Percentiles rank a stretch among this genome's conserved stretches.
These are phyloP conservation scores for Conringia planisiliqua DNA, from an alignment of 345 rosid genomes.

Conservation along the genomic window DNA sequence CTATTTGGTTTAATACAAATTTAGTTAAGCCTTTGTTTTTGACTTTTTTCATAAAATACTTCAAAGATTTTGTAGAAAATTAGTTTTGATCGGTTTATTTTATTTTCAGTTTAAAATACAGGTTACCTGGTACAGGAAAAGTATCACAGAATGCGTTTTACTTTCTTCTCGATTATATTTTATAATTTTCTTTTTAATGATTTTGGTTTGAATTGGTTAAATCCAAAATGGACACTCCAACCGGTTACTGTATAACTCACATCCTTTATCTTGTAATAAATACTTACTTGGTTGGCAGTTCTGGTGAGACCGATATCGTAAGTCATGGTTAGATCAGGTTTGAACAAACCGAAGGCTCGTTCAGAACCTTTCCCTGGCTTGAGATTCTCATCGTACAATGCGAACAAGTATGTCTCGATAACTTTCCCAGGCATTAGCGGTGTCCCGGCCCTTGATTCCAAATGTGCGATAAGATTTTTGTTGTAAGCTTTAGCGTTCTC, in stretches of 20 bases:
- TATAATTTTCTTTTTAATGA: not conserved
- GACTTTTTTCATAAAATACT: not conserved
- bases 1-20: not conserved
- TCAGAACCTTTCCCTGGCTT: conserved; percentile 78
- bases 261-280: not conserved
- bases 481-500: conserved; percentile 87
- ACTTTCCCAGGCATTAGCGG: conserved; percentile 92
- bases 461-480: conserved; percentile 76
- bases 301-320: conserved; percentile 73
- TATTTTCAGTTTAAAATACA: not conserved
- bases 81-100: not conserved
- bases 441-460: conserved; percentile 70
- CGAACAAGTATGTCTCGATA: conserved; percentile 80
- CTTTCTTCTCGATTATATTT: not conserved
- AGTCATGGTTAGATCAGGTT: conserved; percentile 65
- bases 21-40: not conserved
- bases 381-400: conserved; percentile 81
- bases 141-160: not conserved
- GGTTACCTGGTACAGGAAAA: not conserved
- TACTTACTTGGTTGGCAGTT: conserved; percentile 35
- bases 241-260: not conserved
- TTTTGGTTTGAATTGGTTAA: not conserved
- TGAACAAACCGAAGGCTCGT: conserved; percentile 72
- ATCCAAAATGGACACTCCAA: not conserved
- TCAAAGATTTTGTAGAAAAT: not conserved